Evolutionary conservation across 116 monocot genomes (phyloP), one percentile per base, ranked within the genome.

Genomic region (Dioscorea cayenensis): DNA sequence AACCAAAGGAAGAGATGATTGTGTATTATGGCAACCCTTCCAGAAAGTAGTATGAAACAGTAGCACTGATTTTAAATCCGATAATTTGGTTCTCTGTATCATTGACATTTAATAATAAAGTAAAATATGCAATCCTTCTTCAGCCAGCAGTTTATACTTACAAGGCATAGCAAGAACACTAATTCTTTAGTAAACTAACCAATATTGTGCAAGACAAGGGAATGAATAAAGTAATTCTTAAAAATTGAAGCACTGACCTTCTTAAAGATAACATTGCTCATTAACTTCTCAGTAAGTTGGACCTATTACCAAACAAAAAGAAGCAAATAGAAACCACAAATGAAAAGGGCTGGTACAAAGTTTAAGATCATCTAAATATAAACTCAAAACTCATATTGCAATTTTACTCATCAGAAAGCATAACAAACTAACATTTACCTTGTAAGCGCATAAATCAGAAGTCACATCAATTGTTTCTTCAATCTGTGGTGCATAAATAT

Each of bases 401-500:
- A 7, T 17, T 62, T 11, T 21, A 9, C 6, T 9, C 62, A 5
- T 62, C 62, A 23, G 12, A 3, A 21, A 62, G 23, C 29, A 74
- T 22, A 28, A 65, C 14, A 12, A 61, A 16, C 49, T 60, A 22
- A 48, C 71, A n/a, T 69, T 19, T 94, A 96, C 96, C 88, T 96
- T 96, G 75, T 92, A 96, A 59, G 96, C 96, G 78, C 90, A 90
- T 63, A 96, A 76, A 84, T 92, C 92, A 79, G 96, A 96, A 58
- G 96, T 96, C 18, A 90, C 96, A 84, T 96, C 92, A 78, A 96
- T 96, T 27, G 82, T 90, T 84, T 96, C 96, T 63, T 90, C 88
- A 62, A 96, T 83, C 62, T 92, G 90, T 65, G 96, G 96, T 49
- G 96, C 96, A 84, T 96, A 96, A 61, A 96, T 90, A 84, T 96